These are phyloP conservation scores for Kalanchoe fedtschenkoi DNA, from an alignment of 164 flowering plant genomes.

Conservation along the genomic window DNA sequence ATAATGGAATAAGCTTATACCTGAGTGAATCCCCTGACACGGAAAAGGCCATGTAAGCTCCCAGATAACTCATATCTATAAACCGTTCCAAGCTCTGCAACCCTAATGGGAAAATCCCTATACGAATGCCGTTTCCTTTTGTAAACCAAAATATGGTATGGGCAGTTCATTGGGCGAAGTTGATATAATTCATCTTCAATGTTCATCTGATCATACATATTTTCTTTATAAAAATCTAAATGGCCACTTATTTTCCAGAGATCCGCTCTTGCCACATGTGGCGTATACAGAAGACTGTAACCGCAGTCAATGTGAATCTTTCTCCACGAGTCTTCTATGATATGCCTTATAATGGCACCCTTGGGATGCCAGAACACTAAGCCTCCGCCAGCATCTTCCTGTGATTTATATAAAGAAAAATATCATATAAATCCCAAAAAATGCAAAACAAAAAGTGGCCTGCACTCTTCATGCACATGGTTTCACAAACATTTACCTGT, in stretches of 20 bases:
- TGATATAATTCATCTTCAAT: slow-evolving; percentile 91
- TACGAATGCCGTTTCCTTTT: slow-evolving; percentile 73
- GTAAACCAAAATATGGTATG: slow-evolving; percentile 85
- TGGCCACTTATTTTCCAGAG: slow-evolving; percentile 97
- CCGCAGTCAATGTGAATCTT: slow-evolving; percentile 56
- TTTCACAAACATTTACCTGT: slow-evolving; percentile 36
- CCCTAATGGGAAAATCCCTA: slow-evolving; percentile 87
- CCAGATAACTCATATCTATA: slow-evolving; percentile 95
- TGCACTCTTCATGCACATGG: background rate
- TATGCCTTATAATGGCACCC: slow-evolving; percentile 75
- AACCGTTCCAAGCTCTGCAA: slow-evolving; percentile 93
- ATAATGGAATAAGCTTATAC: slow-evolving; percentile 15
- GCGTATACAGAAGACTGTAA: slow-evolving; percentile 79
- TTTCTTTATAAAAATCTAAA: slow-evolving; percentile 85
- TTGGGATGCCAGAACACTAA: slow-evolving; percentile 97
- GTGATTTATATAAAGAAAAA: slow-evolving; percentile 10
- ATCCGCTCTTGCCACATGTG: slow-evolving; percentile 89
- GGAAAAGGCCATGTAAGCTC: slow-evolving; percentile 94
- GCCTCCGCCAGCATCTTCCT: slow-evolving; percentile 99
- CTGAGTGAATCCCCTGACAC: slow-evolving; percentile 99
- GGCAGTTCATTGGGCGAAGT: slow-evolving; percentile 98
- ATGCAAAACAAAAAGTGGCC: background rate
- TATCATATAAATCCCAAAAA: background rate
- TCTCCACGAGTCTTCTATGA: slow-evolving; percentile 95
- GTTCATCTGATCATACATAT: slow-evolving; percentile 89